A percentile compares a stretch with the other conserved stretches of the same genome.
Evolutionary conservation across 768 basidiomycete species (phyloP).

Genomic region (Serendipita sp.): DNA sequence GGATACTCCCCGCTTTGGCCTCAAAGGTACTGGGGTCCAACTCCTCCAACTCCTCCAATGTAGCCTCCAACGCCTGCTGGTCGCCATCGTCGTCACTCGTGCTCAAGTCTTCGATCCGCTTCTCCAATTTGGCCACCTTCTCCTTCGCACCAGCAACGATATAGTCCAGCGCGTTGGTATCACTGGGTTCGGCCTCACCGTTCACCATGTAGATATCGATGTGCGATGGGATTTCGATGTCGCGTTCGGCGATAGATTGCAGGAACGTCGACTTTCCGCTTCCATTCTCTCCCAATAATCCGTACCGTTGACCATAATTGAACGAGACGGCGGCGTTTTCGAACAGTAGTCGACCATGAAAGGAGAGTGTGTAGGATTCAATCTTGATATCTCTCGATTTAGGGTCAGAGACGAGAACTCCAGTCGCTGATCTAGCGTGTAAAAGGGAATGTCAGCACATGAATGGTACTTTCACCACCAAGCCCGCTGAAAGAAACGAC

Average conservation of each 20-base stretch:
- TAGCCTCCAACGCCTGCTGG: slow-evolving; percentile 69
- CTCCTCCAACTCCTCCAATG: slow-evolving; percentile 95
- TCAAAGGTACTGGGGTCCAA: slow-evolving; percentile 93
- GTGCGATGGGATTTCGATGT: slow-evolving; percentile 86
- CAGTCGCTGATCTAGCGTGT: slow-evolving; percentile 58
- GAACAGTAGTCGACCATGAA: slow-evolving; percentile 73
- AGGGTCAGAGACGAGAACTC: slow-evolving; percentile 82
- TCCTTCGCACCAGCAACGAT: slow-evolving; percentile 83
- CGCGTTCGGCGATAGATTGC: slow-evolving; percentile 87
- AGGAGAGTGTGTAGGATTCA: slow-evolving; percentile 86
- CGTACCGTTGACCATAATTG: slow-evolving; percentile 87
- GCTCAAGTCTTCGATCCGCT: slow-evolving; percentile 84
- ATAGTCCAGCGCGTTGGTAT: slow-evolving; percentile 93
- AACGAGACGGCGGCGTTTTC: slow-evolving; percentile 37
- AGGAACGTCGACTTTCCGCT: slow-evolving; percentile 99
- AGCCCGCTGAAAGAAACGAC: no score
- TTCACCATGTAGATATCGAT: slow-evolving; percentile 96
- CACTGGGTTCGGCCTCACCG: slow-evolving; percentile 90
- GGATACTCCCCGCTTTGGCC: slow-evolving; percentile 84
- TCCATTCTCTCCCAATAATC: slow-evolving; percentile 91
- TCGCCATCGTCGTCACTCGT: slow-evolving; percentile 74
- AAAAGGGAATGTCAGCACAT: not conserved
- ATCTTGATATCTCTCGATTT: slow-evolving; percentile 97
- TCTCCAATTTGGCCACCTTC: slow-evolving; percentile 88
- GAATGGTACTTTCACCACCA: no score